Evolutionary conservation across 169 alveolate genomes (phyloP).

Genomic region (Neospora caninum): DNA sequence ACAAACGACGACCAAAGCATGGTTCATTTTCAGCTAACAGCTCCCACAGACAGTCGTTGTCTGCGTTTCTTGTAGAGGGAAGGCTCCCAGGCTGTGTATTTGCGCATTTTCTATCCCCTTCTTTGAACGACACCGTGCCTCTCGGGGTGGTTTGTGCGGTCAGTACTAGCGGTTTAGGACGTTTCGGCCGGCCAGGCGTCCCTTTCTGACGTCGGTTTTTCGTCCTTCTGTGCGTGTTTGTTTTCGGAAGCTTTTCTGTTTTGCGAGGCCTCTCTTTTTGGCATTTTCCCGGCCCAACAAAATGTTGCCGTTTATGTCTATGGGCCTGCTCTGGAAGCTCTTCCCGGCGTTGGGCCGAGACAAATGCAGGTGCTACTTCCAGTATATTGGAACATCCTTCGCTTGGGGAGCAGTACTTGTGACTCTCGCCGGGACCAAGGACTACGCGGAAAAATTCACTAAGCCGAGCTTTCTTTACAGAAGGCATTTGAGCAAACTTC

Average conservation of each 20-base stretch:
- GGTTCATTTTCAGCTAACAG: too few species aligned
- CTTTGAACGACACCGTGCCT: background rate
- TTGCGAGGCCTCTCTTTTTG: too few species aligned
- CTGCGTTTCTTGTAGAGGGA: background rate
- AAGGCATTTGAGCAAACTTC: background rate
- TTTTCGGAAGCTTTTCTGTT: too few species aligned
- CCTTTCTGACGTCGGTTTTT: background rate
- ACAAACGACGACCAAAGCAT: too few species aligned
- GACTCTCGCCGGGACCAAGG: background rate
- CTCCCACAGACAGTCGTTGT: too few species aligned
- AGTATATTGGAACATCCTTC: conserved; percentile 1
- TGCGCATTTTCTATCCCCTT: background rate
- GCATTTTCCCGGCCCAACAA: background rate
- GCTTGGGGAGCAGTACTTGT: conserved; percentile 29
- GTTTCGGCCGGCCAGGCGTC: background rate
- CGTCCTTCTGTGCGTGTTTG: background rate
- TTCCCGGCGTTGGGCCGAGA: conserved; percentile 1
- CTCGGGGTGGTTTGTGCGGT: background rate
- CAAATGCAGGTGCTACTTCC: conserved; percentile 1
- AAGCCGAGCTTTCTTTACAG: conserved; percentile 9
- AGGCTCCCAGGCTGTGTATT: background rate
- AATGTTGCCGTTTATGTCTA: conserved; percentile 27
- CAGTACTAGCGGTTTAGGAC: background rate
- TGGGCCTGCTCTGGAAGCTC: conserved; percentile 10
- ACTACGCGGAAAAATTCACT: background rate